Evolutionary conservation across 2,329 filamentous ascomycete species (phyloP).

Genomic region (Pyrenophora seminiperda): DNA sequence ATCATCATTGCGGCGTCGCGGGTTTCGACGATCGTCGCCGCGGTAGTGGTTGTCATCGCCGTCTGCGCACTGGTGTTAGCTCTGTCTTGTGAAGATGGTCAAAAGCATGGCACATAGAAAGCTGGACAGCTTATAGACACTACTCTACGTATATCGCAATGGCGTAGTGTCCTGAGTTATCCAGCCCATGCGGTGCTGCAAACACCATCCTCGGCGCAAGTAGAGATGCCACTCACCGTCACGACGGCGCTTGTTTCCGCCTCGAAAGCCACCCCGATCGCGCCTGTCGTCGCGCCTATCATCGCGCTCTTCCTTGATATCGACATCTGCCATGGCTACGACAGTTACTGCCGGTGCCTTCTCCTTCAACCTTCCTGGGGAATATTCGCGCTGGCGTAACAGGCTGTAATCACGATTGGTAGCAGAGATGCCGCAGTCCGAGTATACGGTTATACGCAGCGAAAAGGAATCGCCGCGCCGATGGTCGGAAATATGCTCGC

Average conservation of each 20-base stretch:
- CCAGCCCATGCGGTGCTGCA: neutral
- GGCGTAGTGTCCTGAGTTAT: neutral
- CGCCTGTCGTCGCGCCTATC: slow-evolving; percentile 40
- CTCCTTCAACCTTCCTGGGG: slow-evolving; percentile 16
- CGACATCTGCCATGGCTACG: slow-evolving; percentile 37
- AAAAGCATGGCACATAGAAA: neutral
- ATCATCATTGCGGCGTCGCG: slow-evolving; percentile 39
- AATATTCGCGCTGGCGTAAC: slow-evolving; percentile 11
- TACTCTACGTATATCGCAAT: neutral
- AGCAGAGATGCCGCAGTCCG: slow-evolving; percentile 8
- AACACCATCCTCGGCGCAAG: neutral
- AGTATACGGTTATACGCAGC: neutral
- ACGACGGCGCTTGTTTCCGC: slow-evolving; percentile 39
- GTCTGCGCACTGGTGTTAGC: slow-evolving; percentile 25
- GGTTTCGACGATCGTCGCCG: slow-evolving; percentile 39
- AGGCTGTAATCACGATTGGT: slow-evolving; percentile 5
- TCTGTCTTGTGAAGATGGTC: neutral
- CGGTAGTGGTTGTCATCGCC: slow-evolving; percentile 34
- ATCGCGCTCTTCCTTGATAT: slow-evolving; percentile 37
- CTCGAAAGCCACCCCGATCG: slow-evolving; percentile 31
- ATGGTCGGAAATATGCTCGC: slow-evolving; percentile 1
- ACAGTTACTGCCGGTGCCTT: slow-evolving; percentile 18
- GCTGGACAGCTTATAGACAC: neutral
- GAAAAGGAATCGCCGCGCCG: slow-evolving; percentile 5
- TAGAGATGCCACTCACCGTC: slow-evolving; percentile 32